These are phyloP conservation scores for Trypanosoma theileri DNA, from an alignment of 208 protist species.

Conservation along the genomic window DNA sequence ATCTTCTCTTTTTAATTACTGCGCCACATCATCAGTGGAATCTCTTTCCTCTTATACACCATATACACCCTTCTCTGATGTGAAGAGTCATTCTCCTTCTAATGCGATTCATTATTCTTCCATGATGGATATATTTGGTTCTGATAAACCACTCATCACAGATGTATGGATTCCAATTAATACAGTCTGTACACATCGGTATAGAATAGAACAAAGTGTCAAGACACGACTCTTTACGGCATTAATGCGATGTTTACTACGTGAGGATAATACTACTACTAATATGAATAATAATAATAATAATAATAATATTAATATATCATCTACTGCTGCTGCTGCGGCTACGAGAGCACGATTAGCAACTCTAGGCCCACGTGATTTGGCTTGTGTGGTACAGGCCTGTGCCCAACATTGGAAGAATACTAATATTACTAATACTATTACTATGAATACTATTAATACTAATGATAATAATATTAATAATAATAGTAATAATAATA, in stretches of 20 bases:
- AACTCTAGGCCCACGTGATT: conserved; percentile 25
- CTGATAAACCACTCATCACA: neutral
- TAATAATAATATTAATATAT: neutral
- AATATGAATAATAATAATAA: no score
- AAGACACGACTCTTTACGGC: conserved; percentile 22
- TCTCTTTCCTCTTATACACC: neutral
- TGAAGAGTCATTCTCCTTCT: neutral
- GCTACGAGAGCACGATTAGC: conserved; percentile 22
- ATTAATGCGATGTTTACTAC: conserved; percentile 24
- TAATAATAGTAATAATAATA: neutral
- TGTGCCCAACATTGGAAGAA: neutral
- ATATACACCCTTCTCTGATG: no score
- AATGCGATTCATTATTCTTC: neutral
- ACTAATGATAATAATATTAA: neutral
- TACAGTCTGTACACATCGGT: neutral
- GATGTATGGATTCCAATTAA: conserved; percentile 26
- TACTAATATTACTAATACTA: neutral
- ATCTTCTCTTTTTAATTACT: conserved; percentile 31
- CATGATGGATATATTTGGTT: conserved; percentile 20
- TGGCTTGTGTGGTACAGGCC: conserved; percentile 22
- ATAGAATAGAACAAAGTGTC: neutral
- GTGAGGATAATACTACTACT: neutral
- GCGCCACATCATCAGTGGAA: neutral
- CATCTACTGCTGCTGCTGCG: conserved; percentile 20
- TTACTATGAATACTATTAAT: neutral